Percentiles rank a stretch among this genome's conserved stretches.
phyloP scores from a whole-genome alignment of 176 grass and related monocot species.

The Aegilops longissima region DNA sequence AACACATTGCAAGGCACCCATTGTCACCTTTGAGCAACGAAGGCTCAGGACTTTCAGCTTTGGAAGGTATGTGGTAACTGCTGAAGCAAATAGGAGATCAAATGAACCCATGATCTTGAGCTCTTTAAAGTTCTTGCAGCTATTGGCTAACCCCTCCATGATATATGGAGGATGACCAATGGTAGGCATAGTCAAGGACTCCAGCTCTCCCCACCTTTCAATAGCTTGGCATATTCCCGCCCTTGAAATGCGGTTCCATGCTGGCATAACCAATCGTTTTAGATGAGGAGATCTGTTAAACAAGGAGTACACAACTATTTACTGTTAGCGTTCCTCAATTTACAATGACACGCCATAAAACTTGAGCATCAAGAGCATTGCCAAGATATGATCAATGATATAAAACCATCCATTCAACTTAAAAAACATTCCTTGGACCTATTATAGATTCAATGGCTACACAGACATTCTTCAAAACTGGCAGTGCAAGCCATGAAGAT shows the following conservation, averaged over 20 bases:
- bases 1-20: slow-evolving; percentile 59
- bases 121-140: slow-evolving; percentile 83
- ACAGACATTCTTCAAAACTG: background rate
- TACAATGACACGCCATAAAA: slow-evolving; percentile 5
- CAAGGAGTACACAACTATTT: background rate
- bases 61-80: slow-evolving; percentile 59
- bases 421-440: background rate
- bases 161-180: slow-evolving; percentile 72
- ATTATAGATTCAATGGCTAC: background rate
- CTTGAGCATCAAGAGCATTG: slow-evolving; percentile 5
- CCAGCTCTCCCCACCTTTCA: slow-evolving; percentile 62
- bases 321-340: slow-evolving; percentile 12
- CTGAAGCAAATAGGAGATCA: slow-evolving; percentile 57
- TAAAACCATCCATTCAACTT: background rate
- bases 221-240: slow-evolving; percentile 73
- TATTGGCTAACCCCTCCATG: slow-evolving; percentile 80
- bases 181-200: slow-evolving; percentile 94
- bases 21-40: slow-evolving; percentile 80
- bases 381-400: slow-evolving; percentile 12
- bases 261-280: slow-evolving; percentile 88
- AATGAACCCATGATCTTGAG: slow-evolving; percentile 95
- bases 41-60: slow-evolving; percentile 87
- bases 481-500: background rate
- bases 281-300: slow-evolving; percentile 73
- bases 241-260: slow-evolving; percentile 90